These are phyloP conservation scores for Pascua guehoae DNA, from an alignment of 1,284 basidiomycete genomes.

Conservation along the genomic window DNA sequence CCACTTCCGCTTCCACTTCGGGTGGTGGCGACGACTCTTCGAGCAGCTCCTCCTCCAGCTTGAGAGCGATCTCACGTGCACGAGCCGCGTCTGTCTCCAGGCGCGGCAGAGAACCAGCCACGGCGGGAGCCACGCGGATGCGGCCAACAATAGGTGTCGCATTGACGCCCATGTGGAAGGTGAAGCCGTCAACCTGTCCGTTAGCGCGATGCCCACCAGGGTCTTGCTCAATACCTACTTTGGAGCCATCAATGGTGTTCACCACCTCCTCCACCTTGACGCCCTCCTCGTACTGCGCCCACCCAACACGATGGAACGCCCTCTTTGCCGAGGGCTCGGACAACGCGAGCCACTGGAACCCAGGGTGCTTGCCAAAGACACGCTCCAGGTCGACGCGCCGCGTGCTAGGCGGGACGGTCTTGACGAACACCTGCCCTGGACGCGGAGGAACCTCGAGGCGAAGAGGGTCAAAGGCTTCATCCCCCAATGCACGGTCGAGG, in stretches of 20 bases:
- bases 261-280: constrained; percentile 73
- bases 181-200: constrained; percentile 81
- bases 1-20: constrained; percentile 40
- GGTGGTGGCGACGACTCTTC: constrained; percentile 10
- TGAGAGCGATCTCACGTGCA: constrained; percentile 63
- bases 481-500: constrained; percentile 33
- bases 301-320: constrained; percentile 85
- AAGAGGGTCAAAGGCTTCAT: constrained; percentile 58
- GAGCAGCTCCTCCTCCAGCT: constrained; percentile 64
- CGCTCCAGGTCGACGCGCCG: constrained; percentile 81
- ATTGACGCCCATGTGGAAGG: constrained; percentile 80
- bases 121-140: constrained; percentile 72
- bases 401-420: constrained; percentile 86
- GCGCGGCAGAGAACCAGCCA: constrained; percentile 71
- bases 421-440: constrained; percentile 86
- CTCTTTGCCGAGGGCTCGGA: constrained; percentile 85
- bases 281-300: constrained; percentile 79
- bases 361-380: constrained; percentile 55
- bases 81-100: constrained; percentile 72
- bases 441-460: constrained; percentile 66
- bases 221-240: constrained; percentile 54
- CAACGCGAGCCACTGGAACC: constrained; percentile 68
- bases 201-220: constrained; percentile 10
- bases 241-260: constrained; percentile 70
- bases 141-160: constrained; percentile 71